phyloP scores from a whole-genome alignment of 805 yeast genomes.

The Ogataea henricii region DNA sequence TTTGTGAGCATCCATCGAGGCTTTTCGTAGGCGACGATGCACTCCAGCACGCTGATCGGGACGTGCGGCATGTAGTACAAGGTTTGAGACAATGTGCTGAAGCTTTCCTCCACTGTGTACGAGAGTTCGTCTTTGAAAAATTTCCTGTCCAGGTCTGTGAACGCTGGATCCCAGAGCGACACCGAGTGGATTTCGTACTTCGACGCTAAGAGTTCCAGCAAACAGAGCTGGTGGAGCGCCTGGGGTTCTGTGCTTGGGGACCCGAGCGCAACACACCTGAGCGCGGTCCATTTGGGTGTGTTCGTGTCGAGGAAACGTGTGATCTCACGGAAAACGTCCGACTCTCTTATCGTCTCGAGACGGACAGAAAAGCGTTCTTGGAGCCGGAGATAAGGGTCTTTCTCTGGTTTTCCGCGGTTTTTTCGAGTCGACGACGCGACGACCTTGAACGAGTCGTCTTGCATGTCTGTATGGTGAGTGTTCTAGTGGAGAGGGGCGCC shows the following conservation, averaged over 20 bases:
- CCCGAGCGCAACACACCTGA: slow-evolving; percentile 37
- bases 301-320: slow-evolving; percentile 12
- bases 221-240: slow-evolving; percentile 33
- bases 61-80: slow-evolving; percentile 39
- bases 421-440: background rate
- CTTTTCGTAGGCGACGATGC: slow-evolving; percentile 17
- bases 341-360: slow-evolving; percentile 7
- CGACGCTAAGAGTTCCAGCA: slow-evolving; percentile 21
- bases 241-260: slow-evolving; percentile 24
- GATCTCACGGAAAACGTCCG: slow-evolving; percentile 14
- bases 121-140: slow-evolving; percentile 19
- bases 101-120: slow-evolving; percentile 20
- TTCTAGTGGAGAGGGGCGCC: too few relatives aligned
- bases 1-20: slow-evolving; percentile 35
- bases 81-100: background rate
- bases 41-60: slow-evolving; percentile 34
- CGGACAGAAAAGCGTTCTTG: slow-evolving; percentile 1
- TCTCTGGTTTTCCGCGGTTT: background rate
- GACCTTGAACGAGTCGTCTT: background rate
- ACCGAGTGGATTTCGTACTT: slow-evolving; percentile 17
- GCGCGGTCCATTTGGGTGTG: slow-evolving; percentile 7
- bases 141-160: slow-evolving; percentile 23
- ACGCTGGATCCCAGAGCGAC: slow-evolving; percentile 37
- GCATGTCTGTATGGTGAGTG: background rate
- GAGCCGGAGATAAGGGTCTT: background rate